Base-by-base conservation (phyloP, 306 rosid species). In the Sesbania bispinosa region DNA sequence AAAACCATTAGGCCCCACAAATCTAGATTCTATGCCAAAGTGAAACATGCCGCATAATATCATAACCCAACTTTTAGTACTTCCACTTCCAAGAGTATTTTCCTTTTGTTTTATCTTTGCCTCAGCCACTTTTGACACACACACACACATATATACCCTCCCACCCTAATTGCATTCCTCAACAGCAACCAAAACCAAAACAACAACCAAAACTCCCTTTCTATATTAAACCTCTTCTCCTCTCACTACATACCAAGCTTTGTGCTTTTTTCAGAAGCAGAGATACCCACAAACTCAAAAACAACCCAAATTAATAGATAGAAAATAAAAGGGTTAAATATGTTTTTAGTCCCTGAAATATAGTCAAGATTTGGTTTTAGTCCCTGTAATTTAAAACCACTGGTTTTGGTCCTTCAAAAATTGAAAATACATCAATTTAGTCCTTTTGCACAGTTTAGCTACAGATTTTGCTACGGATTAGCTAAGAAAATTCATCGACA, bases 1-100 rank as follows among this genome's bases (percentile, higher is more conserved):
- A 16, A 84, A 67, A 71, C 54, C 53, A 8, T 7, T 60, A 14
- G 83, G 80, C 20, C 98, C 96, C 90, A 88, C 92, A 63, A 71
- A 85, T 81, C 85, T 87, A 85, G 96, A 90, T 90, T 90, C 98
- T 81, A 80, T 82, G 80, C 87, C 81, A 76, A 84, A 85, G 83
- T 78, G 79, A 76, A 76, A 80, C 85, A 69, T 41, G 20, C 74
- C 76, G 24, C 64, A 38, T 36, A 21, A 16, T 18, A 77, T 76
- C 73, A 58, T 27, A 39, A 50, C 62, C 46, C 27, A 57, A 27
- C 77, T 78, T 75, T 74, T 57, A 52, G 65, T 68, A 43, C 84
- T 83, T 46, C 66, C 81, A 74, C 74, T 75, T 62, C 67, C 67
- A 33, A 59, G 77, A 59, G 81, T 75, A 84, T 89, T 82, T 89